Evolutionary conservation across 352 stramenopile genomes (phyloP).

Genomic region (Phytopythium aichiense): DNA sequence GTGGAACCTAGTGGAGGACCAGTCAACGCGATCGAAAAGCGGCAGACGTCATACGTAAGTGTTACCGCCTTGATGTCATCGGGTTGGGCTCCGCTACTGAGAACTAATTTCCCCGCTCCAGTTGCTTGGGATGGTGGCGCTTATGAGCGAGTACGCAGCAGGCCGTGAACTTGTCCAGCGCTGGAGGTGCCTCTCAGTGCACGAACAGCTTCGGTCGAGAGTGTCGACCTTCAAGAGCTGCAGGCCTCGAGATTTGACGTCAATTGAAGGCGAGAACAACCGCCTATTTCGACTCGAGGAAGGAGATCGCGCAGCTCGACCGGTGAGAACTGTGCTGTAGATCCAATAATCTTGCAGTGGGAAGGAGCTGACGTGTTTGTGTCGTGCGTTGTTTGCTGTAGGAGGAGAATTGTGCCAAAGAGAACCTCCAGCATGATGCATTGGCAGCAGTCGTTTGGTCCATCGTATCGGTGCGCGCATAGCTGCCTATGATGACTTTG

Average conservation of each 20-base stretch:
- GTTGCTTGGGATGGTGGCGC: conserved; percentile 25
- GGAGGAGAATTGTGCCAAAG: neutral
- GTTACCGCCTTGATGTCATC: neutral
- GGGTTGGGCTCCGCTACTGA: neutral
- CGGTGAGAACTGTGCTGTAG: neutral
- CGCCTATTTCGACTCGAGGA: conserved; percentile 18
- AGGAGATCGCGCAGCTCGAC: neutral
- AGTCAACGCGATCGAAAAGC: conserved; percentile 15
- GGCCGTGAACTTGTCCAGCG: conserved; percentile 19
- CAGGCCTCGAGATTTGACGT: conserved; percentile 12
- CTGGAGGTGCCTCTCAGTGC: conserved; percentile 22
- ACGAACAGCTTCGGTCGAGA: conserved; percentile 20
- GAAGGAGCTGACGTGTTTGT: neutral
- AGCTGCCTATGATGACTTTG: neutral
- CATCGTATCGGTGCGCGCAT: neutral
- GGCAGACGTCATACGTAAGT: conserved; percentile 26
- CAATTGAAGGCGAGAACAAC: conserved; percentile 24
- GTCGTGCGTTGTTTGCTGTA: neutral
- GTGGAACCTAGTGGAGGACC: conserved; percentile 1
- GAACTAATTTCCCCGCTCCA: conserved; percentile 5
- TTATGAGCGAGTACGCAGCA: conserved; percentile 23
- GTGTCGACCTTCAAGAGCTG: conserved; percentile 13
- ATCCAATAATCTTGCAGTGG: neutral
- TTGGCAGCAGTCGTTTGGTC: neutral
- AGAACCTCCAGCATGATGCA: neutral